Base-by-base conservation (phyloP, 768 basidiomycete genomes). In the Xerocomellus chrysenteron region DNA sequence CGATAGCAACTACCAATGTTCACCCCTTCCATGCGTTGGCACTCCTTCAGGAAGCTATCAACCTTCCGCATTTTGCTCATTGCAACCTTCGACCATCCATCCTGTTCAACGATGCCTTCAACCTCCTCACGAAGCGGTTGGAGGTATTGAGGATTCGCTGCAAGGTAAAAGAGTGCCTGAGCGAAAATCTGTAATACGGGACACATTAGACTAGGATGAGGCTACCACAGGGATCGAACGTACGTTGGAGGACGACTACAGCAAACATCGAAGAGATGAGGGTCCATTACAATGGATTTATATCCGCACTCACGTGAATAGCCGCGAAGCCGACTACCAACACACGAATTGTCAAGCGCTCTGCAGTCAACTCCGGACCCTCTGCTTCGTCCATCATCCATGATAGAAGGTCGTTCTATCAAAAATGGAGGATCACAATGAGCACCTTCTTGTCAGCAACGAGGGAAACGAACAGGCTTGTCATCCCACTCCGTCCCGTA, bases 31-130 rank as follows among this genome's bases (percentile, higher is more conserved):
- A 61, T 17, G 24, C 59, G 59, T 13, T 55, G 52, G 8, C 52
- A 60, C 9, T 61, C 59, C 32, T n/a, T 60, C 8, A 60, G 59
- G 53, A 80, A 78, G 52, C 75, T 79, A 46, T 79, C 77, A 2
- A 78, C 49, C 55, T 72, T 72, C 47, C 58, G 68, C 66, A 75
- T 67, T 35, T 68, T 69, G 13, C 37, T 55, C n/a, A 76, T 28
- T 2, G 64, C 32, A 11, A 0, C 24, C 13, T 56, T 55, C 1
- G 52, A 30, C 59, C 59, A 60, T 16, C 43, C 58, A 1, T 55
- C 52, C 42, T 40, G 26, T 32, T 36, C 17, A 0, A 55, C 17
- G 24, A 50, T 36, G 2, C 2, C 9, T 8, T 60, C 58, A 1
- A 59, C 58, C 14, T 39, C 32, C 44, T 75, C 67, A 1, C 77